phyloP scores from a whole-genome alignment of 2,329 filamentous ascomycete species.

The Aspergillus pseudonomiae region DNA sequence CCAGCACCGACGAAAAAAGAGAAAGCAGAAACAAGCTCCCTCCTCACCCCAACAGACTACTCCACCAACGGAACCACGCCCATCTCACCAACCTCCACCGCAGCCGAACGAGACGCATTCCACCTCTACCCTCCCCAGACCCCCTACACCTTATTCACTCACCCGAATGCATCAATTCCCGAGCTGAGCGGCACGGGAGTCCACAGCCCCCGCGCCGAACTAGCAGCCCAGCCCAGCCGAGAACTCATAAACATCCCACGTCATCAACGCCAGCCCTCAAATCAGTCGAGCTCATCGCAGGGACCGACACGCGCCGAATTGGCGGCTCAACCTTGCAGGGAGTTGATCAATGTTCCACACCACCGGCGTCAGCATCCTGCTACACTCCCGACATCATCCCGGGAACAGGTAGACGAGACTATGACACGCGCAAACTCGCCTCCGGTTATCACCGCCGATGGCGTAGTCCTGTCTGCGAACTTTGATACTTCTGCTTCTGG shows the following conservation, averaged over 20 bases:
- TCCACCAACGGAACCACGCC: not conserved
- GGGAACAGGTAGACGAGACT: not conserved
- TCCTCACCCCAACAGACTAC: not conserved
- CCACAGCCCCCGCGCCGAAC: constrained; percentile 29
- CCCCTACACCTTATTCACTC: constrained; percentile 1
- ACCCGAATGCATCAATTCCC: not conserved
- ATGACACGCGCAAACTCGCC: not conserved
- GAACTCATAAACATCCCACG: constrained; percentile 34
- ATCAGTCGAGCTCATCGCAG: not conserved
- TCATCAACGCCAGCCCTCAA: constrained; percentile 13
- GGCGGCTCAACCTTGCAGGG: not conserved
- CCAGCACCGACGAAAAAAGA: not conserved
- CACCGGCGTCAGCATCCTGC: not conserved
- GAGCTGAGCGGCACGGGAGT: constrained; percentile 36
- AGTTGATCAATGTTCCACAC: not conserved
- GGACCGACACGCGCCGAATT: not conserved
- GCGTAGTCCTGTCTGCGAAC: constrained; percentile 31
- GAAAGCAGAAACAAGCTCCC: not conserved
- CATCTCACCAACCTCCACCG: not conserved
- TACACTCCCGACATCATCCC: not conserved
- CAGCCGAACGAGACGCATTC: not conserved
- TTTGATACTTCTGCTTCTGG: constrained; percentile 17
- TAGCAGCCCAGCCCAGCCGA: constrained; percentile 25
- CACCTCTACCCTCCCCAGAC: not conserved
- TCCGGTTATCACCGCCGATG: constrained; percentile 30